These are phyloP conservation scores for Tylopilus cervinicoccineus DNA, from an alignment of 768 basidiomycete species.

Conservation along the genomic window DNA sequence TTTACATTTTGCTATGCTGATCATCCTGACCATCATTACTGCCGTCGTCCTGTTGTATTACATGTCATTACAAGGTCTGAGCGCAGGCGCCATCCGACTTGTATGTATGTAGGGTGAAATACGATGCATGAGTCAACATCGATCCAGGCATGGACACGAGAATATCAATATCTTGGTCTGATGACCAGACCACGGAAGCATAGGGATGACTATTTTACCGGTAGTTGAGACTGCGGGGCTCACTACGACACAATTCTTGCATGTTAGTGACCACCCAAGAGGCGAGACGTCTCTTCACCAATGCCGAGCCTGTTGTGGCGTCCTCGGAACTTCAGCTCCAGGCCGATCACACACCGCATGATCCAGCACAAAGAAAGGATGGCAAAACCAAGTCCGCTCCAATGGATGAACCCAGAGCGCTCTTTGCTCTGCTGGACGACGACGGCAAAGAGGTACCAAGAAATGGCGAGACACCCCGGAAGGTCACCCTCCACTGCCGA, in stretches of 20 bases:
- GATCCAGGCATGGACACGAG: slow-evolving; percentile 5
- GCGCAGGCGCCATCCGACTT: slow-evolving; percentile 8
- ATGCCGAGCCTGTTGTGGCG: slow-evolving; percentile 31
- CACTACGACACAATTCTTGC: neutral
- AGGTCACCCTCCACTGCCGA: slow-evolving; percentile 61
- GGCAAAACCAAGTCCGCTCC: slow-evolving; percentile 61
- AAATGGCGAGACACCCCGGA: slow-evolving; percentile 62
- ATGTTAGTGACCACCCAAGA: slow-evolving; percentile 25
- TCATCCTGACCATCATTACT: slow-evolving; percentile 7
- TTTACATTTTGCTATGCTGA: slow-evolving; percentile 9
- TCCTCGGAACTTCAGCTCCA: slow-evolving; percentile 33
- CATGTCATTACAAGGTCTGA: slow-evolving; percentile 4
- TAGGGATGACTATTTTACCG: slow-evolving; percentile 1
- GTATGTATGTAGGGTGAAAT: slow-evolving; percentile 17
- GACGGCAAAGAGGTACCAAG: slow-evolving; percentile 64
- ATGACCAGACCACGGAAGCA: neutral
- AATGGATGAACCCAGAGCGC: slow-evolving; percentile 55
- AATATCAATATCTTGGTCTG: neutral
- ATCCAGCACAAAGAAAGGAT: slow-evolving; percentile 63
- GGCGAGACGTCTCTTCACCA: slow-evolving; percentile 30
- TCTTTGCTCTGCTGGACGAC: slow-evolving; percentile 47
- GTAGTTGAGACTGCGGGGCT: neutral
- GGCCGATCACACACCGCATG: slow-evolving; percentile 48
- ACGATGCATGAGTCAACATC: slow-evolving; percentile 5
- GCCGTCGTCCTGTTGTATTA: slow-evolving; percentile 19